Conservation (phyloP, 2,329 filamentous ascomycete species). For the Calonectria pauciramosa region DNA sequence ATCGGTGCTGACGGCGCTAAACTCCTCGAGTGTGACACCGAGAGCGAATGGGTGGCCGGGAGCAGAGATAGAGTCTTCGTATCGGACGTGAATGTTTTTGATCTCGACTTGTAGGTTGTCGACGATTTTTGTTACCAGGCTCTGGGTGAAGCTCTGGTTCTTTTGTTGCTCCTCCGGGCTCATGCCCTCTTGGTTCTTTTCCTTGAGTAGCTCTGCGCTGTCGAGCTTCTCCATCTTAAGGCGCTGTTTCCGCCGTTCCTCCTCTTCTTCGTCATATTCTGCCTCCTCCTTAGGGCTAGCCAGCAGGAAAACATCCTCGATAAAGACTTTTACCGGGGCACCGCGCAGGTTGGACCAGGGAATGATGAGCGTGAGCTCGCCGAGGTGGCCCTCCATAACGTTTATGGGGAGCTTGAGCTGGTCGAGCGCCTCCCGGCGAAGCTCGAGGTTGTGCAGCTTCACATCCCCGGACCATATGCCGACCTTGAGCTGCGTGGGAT, state of each 20-base stretch:
- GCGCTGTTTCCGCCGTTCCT: slow-evolving; percentile 86
- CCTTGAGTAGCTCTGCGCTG: slow-evolving; percentile 93
- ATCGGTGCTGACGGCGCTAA: slow-evolving; percentile 97
- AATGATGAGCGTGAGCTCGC: slow-evolving; percentile 90
- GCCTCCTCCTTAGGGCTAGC: slow-evolving; percentile 96
- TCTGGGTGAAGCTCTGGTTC: slow-evolving; percentile 97
- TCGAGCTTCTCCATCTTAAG: slow-evolving; percentile 99
- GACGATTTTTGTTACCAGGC: slow-evolving; percentile 94
- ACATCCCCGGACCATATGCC: slow-evolving; percentile 99
- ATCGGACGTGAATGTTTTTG: slow-evolving; percentile 98
- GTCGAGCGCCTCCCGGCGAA: slow-evolving; percentile 94
- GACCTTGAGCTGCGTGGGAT: slow-evolving; percentile 96
- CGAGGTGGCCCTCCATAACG: slow-evolving; percentile 94
- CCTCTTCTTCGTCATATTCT: slow-evolving; percentile 92
- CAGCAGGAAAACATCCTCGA: slow-evolving; percentile 96
- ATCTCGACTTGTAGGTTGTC: slow-evolving; percentile 98
- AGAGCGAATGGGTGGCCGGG: slow-evolving; percentile 96
- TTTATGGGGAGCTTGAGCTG: slow-evolving; percentile 97
- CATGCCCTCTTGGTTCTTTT: slow-evolving; percentile 91
- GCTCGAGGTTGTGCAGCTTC: slow-evolving; percentile 91
- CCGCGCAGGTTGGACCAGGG: slow-evolving; percentile 98
- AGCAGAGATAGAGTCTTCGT: slow-evolving; percentile 96
- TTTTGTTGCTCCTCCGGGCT: slow-evolving; percentile 96
- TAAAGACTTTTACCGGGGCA: slow-evolving; percentile 93
- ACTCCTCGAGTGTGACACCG: slow-evolving; percentile 92